phyloP scores from a whole-genome alignment of 2,329 filamentous ascomycete genomes.

The Phialophora expanda region DNA sequence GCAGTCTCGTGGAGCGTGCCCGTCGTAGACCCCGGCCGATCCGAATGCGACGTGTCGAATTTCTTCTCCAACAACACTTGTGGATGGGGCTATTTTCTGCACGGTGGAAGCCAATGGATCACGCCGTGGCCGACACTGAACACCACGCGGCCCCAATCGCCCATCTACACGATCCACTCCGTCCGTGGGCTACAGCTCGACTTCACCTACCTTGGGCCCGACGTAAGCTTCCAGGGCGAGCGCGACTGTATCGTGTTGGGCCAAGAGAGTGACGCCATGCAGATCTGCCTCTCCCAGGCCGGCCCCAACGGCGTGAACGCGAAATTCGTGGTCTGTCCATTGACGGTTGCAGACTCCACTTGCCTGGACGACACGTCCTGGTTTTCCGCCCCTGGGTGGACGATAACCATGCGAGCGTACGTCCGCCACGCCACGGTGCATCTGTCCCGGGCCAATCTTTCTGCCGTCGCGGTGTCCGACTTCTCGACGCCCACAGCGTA shows the following conservation, averaged over 20 bases:
- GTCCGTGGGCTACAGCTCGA: too few species aligned
- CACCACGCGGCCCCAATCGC: too few species aligned
- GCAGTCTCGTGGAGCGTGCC: too few species aligned
- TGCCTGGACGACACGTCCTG: neutral
- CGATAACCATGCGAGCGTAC: neutral
- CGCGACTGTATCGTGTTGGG: neutral
- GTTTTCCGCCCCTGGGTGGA: neutral
- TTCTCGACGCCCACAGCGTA: neutral
- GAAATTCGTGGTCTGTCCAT: neutral
- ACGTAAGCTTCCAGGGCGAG: too few species aligned
- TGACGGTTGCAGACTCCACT: neutral
- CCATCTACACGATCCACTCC: too few species aligned
- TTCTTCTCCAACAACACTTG: too few species aligned
- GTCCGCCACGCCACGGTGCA: neutral
- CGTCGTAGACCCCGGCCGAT: too few species aligned
- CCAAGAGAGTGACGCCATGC: neutral
- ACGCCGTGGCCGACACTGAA: too few species aligned
- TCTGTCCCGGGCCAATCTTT: neutral
- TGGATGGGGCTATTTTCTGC: too few species aligned
- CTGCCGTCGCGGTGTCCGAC: neutral
- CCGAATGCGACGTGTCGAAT: too few species aligned
- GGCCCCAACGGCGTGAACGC: neutral
- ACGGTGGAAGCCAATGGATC: too few species aligned
- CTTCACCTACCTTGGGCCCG: too few species aligned
- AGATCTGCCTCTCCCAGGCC: neutral